Percentiles rank a stretch among this genome's conserved stretches.
phyloP scores from a whole-genome alignment of 1,284 basidiomycete genomes.

The Papiliotrema terrestris region DNA sequence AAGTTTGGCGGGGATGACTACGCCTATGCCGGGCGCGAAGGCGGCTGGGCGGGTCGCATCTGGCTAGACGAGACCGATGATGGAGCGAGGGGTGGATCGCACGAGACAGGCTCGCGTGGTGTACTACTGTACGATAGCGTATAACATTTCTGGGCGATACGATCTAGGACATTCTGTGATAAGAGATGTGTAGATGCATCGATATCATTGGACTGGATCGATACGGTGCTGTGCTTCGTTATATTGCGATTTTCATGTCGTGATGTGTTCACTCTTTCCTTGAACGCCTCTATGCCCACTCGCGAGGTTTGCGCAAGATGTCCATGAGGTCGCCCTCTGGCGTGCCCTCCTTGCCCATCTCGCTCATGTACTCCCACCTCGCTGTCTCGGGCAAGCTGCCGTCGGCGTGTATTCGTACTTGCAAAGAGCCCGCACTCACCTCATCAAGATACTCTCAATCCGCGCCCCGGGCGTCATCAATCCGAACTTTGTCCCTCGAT shows the following conservation, averaged over 20 bases:
- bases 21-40: too few species aligned
- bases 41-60: background rate
- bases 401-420: slow-evolving; percentile 5
- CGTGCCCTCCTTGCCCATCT: slow-evolving; percentile 66
- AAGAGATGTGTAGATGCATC: background rate
- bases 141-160: background rate
- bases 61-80: background rate
- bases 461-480: slow-evolving; percentile 84
- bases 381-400: slow-evolving; percentile 72
- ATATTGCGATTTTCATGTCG: too few species aligned
- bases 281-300: slow-evolving; percentile 57
- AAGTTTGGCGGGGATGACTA: background rate
- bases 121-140: too few species aligned
- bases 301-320: slow-evolving; percentile 64
- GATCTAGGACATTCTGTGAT: background rate
- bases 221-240: too few species aligned
- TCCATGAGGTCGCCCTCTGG: slow-evolving; percentile 68
- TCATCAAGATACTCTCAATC: slow-evolving; percentile 91
- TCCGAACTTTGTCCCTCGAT: slow-evolving; percentile 68
- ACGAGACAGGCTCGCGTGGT: too few species aligned
- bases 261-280: background rate
- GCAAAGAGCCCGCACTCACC: slow-evolving; percentile 32
- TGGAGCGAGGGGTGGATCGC: too few species aligned
- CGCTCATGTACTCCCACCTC: slow-evolving; percentile 89
- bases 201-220: background rate